Evolutionary conservation across 176 grass and related monocot species (phyloP).

Genomic region (Zoysia japonica): DNA sequence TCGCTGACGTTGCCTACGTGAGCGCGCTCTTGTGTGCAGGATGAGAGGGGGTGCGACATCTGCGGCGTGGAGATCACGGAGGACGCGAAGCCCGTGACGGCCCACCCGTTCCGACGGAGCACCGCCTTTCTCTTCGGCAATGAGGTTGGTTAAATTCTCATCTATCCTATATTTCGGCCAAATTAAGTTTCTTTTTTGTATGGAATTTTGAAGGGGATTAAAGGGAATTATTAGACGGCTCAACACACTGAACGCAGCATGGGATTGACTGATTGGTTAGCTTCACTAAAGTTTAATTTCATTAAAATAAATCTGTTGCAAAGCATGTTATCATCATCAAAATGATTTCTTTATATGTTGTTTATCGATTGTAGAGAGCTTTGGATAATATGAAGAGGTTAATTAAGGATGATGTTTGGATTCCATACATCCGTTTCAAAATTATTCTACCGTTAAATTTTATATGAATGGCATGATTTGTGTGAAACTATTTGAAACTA

Average conservation of each 20-base stretch:
- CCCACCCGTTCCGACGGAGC: conserved; percentile 65
- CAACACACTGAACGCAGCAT: background rate
- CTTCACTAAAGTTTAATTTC: background rate
- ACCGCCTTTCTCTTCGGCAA: conserved; percentile 93
- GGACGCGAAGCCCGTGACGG: conserved; percentile 59
- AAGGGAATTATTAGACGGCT: background rate
- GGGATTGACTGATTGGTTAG: background rate
- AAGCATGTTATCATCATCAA: background rate
- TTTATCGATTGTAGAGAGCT: background rate
- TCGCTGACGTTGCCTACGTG: too few species aligned
- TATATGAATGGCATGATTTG: background rate
- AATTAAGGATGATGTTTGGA: background rate
- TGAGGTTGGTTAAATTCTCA: conserved; percentile 51
- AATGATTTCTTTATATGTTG: background rate
- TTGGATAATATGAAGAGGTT: background rate
- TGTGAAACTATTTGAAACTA: background rate
- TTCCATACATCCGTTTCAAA: background rate
- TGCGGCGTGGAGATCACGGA: conserved; percentile 89
- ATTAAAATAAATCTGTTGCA: background rate
- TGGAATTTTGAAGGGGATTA: background rate
- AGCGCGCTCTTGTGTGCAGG: conserved; percentile 28
- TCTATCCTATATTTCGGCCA: background rate
- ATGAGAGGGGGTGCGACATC: conserved; percentile 67
- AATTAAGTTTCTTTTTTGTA: background rate
- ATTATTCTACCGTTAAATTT: background rate